These are phyloP conservation scores for Hymenoscyphus linearis DNA, from an alignment of 2,329 filamentous ascomycete genomes.

Conservation along the genomic window DNA sequence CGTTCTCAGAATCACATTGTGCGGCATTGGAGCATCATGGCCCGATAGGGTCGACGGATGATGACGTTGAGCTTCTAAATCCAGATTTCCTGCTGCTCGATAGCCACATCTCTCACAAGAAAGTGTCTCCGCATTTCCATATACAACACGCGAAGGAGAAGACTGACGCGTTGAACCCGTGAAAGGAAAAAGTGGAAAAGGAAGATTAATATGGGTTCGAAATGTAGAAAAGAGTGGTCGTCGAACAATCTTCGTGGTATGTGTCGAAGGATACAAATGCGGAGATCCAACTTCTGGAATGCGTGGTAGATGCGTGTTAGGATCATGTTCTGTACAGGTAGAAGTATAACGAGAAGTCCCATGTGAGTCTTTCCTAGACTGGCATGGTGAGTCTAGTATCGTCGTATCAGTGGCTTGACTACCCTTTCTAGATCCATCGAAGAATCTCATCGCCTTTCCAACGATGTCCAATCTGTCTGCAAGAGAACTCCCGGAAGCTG, in stretches of 20 bases:
- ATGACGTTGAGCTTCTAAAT: constrained; percentile 7
- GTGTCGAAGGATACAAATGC: not conserved
- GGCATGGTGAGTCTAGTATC: not conserved
- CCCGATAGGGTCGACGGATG: not conserved
- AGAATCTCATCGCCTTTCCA: constrained; percentile 21
- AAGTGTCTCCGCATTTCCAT: not conserved
- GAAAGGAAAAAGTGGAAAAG: constrained; percentile 13
- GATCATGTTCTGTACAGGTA: not conserved
- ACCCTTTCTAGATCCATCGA: constrained; percentile 16
- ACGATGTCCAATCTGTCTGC: constrained; percentile 22
- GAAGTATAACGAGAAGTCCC: not conserved
- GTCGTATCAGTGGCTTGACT: constrained; percentile 6
- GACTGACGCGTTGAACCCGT: not conserved
- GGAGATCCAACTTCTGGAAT: constrained; percentile 3
- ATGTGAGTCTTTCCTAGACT: not conserved
- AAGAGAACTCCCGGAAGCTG: constrained; percentile 9
- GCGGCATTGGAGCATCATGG: not conserved
- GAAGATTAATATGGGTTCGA: constrained; percentile 22
- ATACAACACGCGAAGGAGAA: not conserved
- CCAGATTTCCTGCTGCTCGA: not conserved
- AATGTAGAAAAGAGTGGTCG: constrained; percentile 15
- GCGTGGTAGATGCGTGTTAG: not conserved
- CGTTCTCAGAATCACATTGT: not conserved
- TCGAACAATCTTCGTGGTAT: not conserved
- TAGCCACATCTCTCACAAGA: not conserved